Evolutionary conservation across 345 rosid species (phyloP).

Genomic region (Xanthoceras sorbifolium): DNA sequence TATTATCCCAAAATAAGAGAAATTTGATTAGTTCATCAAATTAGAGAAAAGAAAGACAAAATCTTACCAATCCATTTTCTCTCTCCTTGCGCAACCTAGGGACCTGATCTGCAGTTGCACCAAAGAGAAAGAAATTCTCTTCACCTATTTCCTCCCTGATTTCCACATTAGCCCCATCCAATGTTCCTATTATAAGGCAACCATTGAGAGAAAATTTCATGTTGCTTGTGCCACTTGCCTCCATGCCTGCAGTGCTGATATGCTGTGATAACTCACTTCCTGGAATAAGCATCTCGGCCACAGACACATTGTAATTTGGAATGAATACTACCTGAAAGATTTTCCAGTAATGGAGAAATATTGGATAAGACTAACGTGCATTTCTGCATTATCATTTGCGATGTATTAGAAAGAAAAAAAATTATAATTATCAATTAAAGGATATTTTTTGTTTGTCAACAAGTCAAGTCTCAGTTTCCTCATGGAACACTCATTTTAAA

Average conservation of each 20-base stretch:
- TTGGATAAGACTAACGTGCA: background rate
- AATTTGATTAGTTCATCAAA: background rate
- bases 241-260: conserved; percentile 99
- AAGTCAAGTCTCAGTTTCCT: background rate
- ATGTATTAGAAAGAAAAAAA: background rate
- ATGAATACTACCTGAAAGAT: conserved; percentile 82
- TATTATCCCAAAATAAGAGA: background rate
- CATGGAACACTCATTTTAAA: background rate
- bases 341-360: conserved; percentile 1
- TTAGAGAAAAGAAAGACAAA: background rate
- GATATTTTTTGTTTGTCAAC: background rate
- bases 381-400: background rate
- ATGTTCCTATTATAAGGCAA: conserved; percentile 93
- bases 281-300: conserved; percentile 92
- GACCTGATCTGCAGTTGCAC: conserved; percentile 91
- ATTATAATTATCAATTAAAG: background rate
- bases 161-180: conserved; percentile 98
- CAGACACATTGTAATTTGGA: conserved; percentile 96
- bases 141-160: conserved; percentile 90
- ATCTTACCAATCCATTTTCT: conserved; percentile 77
- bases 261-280: conserved; percentile 98
- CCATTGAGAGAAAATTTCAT: conserved; percentile 97
- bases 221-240: conserved; percentile 99
- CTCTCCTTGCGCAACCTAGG: conserved; percentile 80
- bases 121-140: conserved; percentile 92